Evolutionary conservation across 345 rosid species (phyloP), one percentile per base, ranked within the genome.

Genomic region (Crucihimalaya himalaica): DNA sequence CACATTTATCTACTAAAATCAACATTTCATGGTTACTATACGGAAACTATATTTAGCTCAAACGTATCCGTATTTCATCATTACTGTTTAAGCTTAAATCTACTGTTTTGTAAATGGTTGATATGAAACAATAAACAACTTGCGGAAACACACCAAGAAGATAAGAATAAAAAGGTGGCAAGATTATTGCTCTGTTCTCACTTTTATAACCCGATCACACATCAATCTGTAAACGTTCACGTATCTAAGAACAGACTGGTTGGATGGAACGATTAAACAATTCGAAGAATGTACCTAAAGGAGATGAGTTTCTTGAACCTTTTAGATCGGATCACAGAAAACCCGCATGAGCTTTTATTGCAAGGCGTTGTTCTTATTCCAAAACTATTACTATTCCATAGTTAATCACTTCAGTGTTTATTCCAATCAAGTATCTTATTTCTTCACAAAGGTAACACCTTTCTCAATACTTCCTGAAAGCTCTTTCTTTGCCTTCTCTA

Each of bases 401-500:
- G n/a, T n/a, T n/a, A 18, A 54, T 56, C 28, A 0, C 64, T 61
- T 32, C 31, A 54, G 35, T 54, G 10, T 64, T 46, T 47, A 57
- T 56, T 57, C 14, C 28, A 21, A 9, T 15, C 4, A 18, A 40
- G 42, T 72, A 18, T 25, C 39, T 86, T 71, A 89, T 69, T 89
- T 93, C 80, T 68, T 86, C 78, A 82, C 72, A 65, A 88, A 94
- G 40, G 90, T 61, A 52, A 89, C 70, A 6, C 97, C 98, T 83
- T 91, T 94, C 67, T 83, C 79, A 76, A 94, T 94, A 83, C 97
- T 94, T 67, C 46, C 83, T 15, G 74, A 87, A 27, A 91, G 80
- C 78, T 94, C 98, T 79, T 88, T 80, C 93, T 88, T 94, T 21
- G 96, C 95, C 83, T 89, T 89, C 83, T 87, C 98, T 82, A 89